These are phyloP conservation scores for Apiotrichum domesticum DNA, from an alignment of 1,284 basidiomycete species.

Conservation along the genomic window DNA sequence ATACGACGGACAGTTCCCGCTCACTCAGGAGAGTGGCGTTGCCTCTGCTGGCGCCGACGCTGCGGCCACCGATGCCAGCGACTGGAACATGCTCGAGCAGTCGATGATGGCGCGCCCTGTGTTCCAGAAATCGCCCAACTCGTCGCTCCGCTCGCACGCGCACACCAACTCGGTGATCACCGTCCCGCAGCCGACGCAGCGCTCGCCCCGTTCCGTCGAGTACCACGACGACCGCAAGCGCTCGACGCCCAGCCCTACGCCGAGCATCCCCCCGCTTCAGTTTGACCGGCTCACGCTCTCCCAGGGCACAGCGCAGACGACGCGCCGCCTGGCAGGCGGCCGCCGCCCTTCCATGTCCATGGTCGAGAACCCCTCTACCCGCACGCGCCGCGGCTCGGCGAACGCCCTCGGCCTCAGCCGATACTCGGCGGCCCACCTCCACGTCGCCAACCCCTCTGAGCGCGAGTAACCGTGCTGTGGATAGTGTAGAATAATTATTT, in stretches of 20 bases:
- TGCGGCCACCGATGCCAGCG: slow-evolving; percentile 20
- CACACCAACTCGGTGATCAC: slow-evolving; percentile 8
- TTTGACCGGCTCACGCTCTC: slow-evolving; percentile 6
- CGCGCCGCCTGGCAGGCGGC: slow-evolving; percentile 9
- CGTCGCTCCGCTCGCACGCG: slow-evolving; percentile 33
- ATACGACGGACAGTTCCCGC: slow-evolving; percentile 16
- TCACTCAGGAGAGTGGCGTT: slow-evolving; percentile 5
- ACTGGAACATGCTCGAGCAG: slow-evolving; percentile 35
- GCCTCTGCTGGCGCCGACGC: slow-evolving; percentile 9
- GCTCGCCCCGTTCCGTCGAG: neutral
- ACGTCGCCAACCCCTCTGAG: slow-evolving; percentile 6
- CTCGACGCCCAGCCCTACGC: neutral
- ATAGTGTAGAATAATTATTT: too few species aligned
- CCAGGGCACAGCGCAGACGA: neutral
- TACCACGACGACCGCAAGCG: neutral
- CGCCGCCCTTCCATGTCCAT: neutral
- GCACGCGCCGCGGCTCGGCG: neutral
- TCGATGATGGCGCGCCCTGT: slow-evolving; percentile 31
- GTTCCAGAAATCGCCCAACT: slow-evolving; percentile 39
- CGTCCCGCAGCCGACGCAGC: neutral
- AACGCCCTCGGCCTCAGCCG: neutral
- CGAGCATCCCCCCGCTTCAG: slow-evolving; percentile 10
- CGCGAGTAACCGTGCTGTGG: too few species aligned
- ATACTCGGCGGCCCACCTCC: slow-evolving; percentile 1
- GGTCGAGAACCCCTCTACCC: neutral